Percentiles rank a stretch among this genome's conserved stretches.
Conservation (phyloP, 129 eudicot species). For the Dittrichia graveolens region DNA sequence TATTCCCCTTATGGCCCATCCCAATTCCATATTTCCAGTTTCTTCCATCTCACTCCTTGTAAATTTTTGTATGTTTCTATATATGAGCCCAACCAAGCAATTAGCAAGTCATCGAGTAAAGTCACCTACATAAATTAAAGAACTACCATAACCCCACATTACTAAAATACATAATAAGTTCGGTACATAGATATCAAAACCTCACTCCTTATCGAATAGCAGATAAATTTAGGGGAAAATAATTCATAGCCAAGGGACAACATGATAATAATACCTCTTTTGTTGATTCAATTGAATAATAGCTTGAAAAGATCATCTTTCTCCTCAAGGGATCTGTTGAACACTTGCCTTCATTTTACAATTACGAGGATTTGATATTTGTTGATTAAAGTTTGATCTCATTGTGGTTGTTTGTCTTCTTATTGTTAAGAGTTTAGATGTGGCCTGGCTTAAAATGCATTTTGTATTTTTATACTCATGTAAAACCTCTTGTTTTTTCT, state of each 20-base stretch:
- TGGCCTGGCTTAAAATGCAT: constrained; percentile 4
- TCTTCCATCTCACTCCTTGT: constrained; percentile 1
- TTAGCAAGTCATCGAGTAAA: neutral
- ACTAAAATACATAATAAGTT: too few relatives aligned
- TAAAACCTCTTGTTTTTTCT: constrained; percentile 16
- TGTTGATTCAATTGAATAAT: neutral
- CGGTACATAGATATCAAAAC: too few relatives aligned
- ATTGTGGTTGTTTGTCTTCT: neutral
- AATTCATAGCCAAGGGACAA: too few relatives aligned
- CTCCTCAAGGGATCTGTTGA: neutral
- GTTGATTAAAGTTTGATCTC: neutral
- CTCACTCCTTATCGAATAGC: too few relatives aligned
- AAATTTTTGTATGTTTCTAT: neutral
- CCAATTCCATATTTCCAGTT: neutral
- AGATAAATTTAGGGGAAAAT: too few relatives aligned
- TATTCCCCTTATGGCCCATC: neutral
- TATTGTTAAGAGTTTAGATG: neutral
- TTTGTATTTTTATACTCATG: constrained; percentile 1
- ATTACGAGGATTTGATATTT: neutral
- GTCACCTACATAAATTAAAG: neutral
- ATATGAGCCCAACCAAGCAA: neutral
- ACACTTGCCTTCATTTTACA: neutral
- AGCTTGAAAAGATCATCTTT: neutral
- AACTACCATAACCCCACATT: too few relatives aligned
- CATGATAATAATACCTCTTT: too few relatives aligned